Conservation (phyloP, 225 moss, liverwort and hornwort species). For the Sphagnum tenellum region DNA sequence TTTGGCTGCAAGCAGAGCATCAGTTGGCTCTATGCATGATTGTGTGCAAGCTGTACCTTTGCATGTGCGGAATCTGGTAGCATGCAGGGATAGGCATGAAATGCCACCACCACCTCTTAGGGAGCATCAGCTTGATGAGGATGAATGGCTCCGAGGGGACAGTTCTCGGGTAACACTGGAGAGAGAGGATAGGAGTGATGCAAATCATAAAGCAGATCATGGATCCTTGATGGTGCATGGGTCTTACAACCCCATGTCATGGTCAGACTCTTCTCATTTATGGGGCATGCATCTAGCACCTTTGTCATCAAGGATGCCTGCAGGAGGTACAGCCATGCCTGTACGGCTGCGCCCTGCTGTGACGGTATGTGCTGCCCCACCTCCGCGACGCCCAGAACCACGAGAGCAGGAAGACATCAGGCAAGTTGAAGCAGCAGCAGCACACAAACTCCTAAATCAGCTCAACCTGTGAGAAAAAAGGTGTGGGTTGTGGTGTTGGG, state of each 20-base stretch:
- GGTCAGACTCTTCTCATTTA: slow-evolving; percentile 17
- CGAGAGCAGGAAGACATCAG: slow-evolving; percentile 33
- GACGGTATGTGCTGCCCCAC: slow-evolving; percentile 33
- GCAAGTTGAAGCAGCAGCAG: slow-evolving; percentile 63
- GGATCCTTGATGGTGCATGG: slow-evolving; percentile 15
- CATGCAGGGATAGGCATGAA: slow-evolving; percentile 33
- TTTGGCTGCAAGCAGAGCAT: slow-evolving; percentile 16
- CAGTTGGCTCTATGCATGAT: slow-evolving; percentile 20
- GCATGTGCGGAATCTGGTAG: slow-evolving; percentile 4
- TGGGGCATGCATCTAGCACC: slow-evolving; percentile 41
- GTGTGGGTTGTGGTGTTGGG: slow-evolving; percentile 25
- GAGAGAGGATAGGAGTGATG: slow-evolving; percentile 13
- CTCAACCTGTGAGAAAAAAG: slow-evolving; percentile 66
- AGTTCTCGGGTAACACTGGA: slow-evolving; percentile 19
- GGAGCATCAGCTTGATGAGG: slow-evolving; percentile 45
- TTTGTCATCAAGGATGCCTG: slow-evolving; percentile 2
- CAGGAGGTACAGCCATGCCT: slow-evolving; percentile 27
- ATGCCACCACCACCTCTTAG: slow-evolving; percentile 27
- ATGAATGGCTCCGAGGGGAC: slow-evolving; percentile 47
- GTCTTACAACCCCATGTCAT: slow-evolving; percentile 46
- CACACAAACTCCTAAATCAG: slow-evolving; percentile 95
- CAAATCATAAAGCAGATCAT: slow-evolving; percentile 17
- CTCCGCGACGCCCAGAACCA: slow-evolving; percentile 32
- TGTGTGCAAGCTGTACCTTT: slow-evolving; percentile 15
- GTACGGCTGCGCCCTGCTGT: slow-evolving; percentile 35